Conservation (phyloP, 371 early-diverging fungal species). For the Circinella minor region DNA sequence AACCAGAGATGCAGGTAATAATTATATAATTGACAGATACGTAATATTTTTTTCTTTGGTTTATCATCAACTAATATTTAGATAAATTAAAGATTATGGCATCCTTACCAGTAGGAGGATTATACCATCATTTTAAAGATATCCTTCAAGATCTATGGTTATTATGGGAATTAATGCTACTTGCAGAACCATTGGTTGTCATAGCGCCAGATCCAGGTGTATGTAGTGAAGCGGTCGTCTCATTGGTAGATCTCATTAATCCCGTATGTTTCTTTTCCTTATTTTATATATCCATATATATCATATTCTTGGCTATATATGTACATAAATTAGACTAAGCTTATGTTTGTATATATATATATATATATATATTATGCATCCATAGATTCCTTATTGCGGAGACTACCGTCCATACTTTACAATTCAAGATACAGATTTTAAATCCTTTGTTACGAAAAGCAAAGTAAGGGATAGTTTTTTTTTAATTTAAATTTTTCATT, state of each 20-base stretch:
- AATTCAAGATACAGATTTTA: slow-evolving; percentile 93
- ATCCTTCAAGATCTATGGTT: slow-evolving; percentile 85
- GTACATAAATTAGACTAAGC: background rate
- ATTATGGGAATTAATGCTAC: slow-evolving; percentile 94
- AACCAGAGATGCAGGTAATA: slow-evolving; percentile 67
- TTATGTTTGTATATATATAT: no score
- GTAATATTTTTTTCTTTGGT: no score
- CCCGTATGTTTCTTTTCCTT: slow-evolving; percentile 68
- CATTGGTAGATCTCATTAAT: slow-evolving; percentile 90
- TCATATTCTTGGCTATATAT: no score
- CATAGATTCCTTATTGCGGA: slow-evolving; percentile 89
- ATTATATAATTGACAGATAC: background rate
- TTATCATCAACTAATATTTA: background rate
- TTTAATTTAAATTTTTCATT: background rate
- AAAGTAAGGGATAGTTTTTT: slow-evolving; percentile 38
- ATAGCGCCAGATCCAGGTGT: slow-evolving; percentile 87
- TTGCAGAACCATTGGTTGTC: slow-evolving; percentile 91
- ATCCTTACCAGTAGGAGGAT: slow-evolving; percentile 64
- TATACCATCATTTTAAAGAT: slow-evolving; percentile 82
- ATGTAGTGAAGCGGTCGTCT: slow-evolving; percentile 84
- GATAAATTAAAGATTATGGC: slow-evolving; percentile 60
- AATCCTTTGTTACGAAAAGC: slow-evolving; percentile 68
- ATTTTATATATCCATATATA: no score
- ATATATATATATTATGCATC: background rate
- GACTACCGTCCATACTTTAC: slow-evolving; percentile 97